Base-by-base conservation (phyloP, 2,329 filamentous ascomycete genomes). In the Colletotrichum cuscutae region DNA sequence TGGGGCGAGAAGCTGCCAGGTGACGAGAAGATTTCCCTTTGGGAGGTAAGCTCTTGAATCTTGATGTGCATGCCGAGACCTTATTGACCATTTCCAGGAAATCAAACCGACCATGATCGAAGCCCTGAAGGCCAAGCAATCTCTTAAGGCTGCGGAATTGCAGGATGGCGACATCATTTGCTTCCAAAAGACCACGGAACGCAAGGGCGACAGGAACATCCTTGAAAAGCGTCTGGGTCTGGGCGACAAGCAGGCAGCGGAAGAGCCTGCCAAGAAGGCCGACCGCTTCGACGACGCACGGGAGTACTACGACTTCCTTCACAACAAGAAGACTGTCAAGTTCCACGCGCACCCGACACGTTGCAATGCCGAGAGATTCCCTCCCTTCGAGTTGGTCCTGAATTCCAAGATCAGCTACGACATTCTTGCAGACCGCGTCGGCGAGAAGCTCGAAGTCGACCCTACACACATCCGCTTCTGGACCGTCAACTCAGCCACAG, bases 21-120 rank as follows among this genome's bases (percentile, higher is more conserved):
- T 1, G 88, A 89, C 6, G 90, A 92, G 72, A 89, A 88, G 79
- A 80, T 91, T 49, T 80, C 87, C n/a, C 89, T 99, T 26, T 98
- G 92, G 85, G 97, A 99, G 84, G 89, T 90, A 83, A 75, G 84
- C 75, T 28, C 24, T 49, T 19, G 7, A 46, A 22, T 24, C 19
- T 12, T 26, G 19, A n/a, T 37, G 22, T 65, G 42, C 28, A 37
- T n/a, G 5, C 30, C 2, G 32, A 9, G 24, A 19, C 4, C 37
- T 65, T 65, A 71, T 78, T 79, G 77, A 80, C 58, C 49, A 9
- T 68, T 61, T 30, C 37, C 71, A 90, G 88, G 97, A 99, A 85
- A 98, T 99, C 84, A 99, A 98, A 84, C 95, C 95, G 64, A 94
- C 91, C 73, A 98, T 98, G 95, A 98, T 99, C 76, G 97, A 99